Percentiles rank a stretch among this genome's conserved stretches.
These are phyloP conservation scores for Aureobasidium sp. DNA, from an alignment of 2,329 filamentous ascomycete species.

Conservation along the genomic window DNA sequence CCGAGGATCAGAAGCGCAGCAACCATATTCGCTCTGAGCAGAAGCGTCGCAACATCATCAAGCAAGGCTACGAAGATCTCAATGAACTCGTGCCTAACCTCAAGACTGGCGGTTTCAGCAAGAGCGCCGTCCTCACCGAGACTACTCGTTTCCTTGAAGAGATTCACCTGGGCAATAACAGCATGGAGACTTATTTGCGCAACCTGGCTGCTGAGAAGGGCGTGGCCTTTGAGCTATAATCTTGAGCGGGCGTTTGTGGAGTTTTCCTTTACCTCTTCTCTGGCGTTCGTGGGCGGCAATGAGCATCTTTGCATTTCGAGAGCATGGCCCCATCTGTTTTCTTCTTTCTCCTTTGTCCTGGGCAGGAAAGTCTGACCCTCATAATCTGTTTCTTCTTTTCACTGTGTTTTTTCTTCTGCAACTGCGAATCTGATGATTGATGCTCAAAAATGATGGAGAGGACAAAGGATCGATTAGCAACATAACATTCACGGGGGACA, in stretches of 20 bases:
- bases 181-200: slow-evolving; percentile 11
- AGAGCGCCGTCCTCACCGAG: slow-evolving; percentile 69
- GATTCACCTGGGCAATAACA: slow-evolving; percentile 56
- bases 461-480: neutral
- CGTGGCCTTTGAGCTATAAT: slow-evolving; percentile 1
- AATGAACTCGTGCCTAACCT: slow-evolving; percentile 67
- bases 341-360: neutral
- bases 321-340: neutral
- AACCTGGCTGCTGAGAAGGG: neutral
- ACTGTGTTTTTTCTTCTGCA: neutral
- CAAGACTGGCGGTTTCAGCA: slow-evolving; percentile 67
- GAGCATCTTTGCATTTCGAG: neutral
- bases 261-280: neutral
- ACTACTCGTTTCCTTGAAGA: slow-evolving; percentile 72
- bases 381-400: neutral
- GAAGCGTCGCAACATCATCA: slow-evolving; percentile 73
- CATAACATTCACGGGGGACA: neutral
- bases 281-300: neutral
- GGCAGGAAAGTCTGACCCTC: neutral
- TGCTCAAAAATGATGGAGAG: neutral
- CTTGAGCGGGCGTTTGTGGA: slow-evolving; percentile 3
- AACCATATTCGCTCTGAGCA: slow-evolving; percentile 87
- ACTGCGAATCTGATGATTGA: slow-evolving; percentile 6
- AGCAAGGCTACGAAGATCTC: slow-evolving; percentile 76
- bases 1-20: slow-evolving; percentile 71